Conservation (phyloP, 495 filamentous ascomycete species). For the Zalerion maritima region DNA sequence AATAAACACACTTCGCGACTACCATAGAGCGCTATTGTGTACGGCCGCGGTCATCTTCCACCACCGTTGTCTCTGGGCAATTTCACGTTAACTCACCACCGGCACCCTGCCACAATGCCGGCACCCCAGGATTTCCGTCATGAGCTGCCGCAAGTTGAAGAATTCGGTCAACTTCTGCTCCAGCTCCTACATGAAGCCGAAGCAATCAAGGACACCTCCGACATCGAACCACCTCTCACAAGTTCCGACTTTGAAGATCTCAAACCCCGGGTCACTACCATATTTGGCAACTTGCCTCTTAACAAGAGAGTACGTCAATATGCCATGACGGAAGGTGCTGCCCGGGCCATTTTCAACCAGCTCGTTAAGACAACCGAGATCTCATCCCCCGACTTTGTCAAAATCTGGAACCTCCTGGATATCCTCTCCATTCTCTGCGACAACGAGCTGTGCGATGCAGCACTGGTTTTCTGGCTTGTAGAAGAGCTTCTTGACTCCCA, state of each 20-base stretch:
- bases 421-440: constrained; percentile 78
- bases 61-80: constrained; percentile 1
- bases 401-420: constrained; percentile 88
- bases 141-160: constrained; percentile 40
- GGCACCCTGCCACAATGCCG: constrained; percentile 19
- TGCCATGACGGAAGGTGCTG: constrained; percentile 63
- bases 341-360: constrained; percentile 59
- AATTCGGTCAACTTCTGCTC: constrained; percentile 40
- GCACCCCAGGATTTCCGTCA: constrained; percentile 22
- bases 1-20: too few species aligned
- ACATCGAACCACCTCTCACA: constrained; percentile 67
- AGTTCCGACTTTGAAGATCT: constrained; percentile 41
- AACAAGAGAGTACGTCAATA: constrained; percentile 32
- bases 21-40: too few species aligned
- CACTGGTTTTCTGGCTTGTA: constrained; percentile 73
- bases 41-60: background rate
- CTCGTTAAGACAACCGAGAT: constrained; percentile 58
- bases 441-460: constrained; percentile 67
- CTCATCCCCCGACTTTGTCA: constrained; percentile 55
- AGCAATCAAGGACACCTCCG: constrained; percentile 44
- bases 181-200: constrained; percentile 50
- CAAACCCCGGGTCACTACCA: constrained; percentile 22
- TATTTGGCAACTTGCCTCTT: constrained; percentile 15
- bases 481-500: constrained; percentile 95
- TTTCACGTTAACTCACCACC: background rate